Evolutionary conservation across 2,329 filamentous ascomycete species (phyloP).

Genomic region (Penicillium sp.): DNA sequence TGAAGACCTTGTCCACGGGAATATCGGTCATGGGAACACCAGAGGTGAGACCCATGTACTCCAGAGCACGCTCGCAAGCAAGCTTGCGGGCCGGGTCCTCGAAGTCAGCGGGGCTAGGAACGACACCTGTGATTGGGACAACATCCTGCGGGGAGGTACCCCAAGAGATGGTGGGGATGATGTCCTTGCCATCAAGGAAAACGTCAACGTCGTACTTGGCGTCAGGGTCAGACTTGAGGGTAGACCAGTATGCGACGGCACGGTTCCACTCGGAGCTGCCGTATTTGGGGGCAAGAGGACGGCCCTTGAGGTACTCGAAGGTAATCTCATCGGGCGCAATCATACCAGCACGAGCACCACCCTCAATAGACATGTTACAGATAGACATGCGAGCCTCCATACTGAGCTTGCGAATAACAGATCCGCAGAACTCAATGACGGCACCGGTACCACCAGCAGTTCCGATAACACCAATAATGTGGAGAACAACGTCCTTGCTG

Average conservation of each 20-base stretch:
- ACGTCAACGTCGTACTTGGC: slow-evolving; percentile 90
- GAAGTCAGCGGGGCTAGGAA: slow-evolving; percentile 89
- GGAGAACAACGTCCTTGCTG: slow-evolving; percentile 91
- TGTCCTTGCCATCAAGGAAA: slow-evolving; percentile 88
- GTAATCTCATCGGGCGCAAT: slow-evolving; percentile 92
- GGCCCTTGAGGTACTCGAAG: slow-evolving; percentile 91
- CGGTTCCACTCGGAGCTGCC: slow-evolving; percentile 87
- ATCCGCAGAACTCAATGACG: slow-evolving; percentile 97
- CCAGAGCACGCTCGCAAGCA: slow-evolving; percentile 75
- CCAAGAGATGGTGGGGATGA: slow-evolving; percentile 92
- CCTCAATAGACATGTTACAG: slow-evolving; percentile 99
- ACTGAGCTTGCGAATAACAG: slow-evolving; percentile 81
- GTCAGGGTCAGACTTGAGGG: slow-evolving; percentile 78
- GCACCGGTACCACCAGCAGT: slow-evolving; percentile 92
- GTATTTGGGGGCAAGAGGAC: slow-evolving; percentile 80
- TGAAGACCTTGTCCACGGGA: slow-evolving; percentile 91
- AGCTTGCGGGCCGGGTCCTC: slow-evolving; percentile 75
- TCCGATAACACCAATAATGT: slow-evolving; percentile 90
- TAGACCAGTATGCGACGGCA: slow-evolving; percentile 84
- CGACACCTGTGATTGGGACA: slow-evolving; percentile 86
- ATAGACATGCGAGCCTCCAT: slow-evolving; percentile 99
- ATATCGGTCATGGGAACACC: slow-evolving; percentile 94
- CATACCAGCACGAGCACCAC: slow-evolving; percentile 92
- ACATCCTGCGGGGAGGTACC: slow-evolving; percentile 96
- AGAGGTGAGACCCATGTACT: slow-evolving; percentile 92